Conservation (phyloP, 495 filamentous ascomycete species). For the Penicillium maclennaniae region DNA sequence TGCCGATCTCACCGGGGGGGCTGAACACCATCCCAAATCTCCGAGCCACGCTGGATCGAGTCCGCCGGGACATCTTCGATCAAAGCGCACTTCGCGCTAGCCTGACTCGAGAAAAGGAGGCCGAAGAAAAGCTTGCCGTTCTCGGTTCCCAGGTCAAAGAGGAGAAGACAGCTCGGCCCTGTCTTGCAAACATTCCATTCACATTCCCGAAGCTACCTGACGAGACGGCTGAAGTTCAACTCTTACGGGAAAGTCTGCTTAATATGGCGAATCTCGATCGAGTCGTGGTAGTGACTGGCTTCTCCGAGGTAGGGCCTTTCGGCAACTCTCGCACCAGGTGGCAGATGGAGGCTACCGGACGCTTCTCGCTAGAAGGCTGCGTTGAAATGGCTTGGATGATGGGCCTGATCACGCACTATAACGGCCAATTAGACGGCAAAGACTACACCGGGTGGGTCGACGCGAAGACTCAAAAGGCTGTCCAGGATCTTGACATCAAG, state of each 20-base stretch:
- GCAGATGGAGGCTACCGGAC: conserved; percentile 97
- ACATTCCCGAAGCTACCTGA: conserved; percentile 88
- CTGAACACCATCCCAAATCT: conserved; percentile 95
- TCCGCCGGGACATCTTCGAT: too few relatives aligned
- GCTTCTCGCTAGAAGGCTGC: conserved; percentile 98
- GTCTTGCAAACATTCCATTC: too few relatives aligned
- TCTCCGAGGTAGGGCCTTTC: conserved; percentile 95
- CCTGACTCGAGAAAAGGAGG: too few relatives aligned
- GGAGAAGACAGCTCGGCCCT: too few relatives aligned
- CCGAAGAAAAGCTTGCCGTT: too few relatives aligned
- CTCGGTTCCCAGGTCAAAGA: too few relatives aligned
- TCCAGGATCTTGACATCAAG: conserved; percentile 98
- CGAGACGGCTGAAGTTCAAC: conserved; percentile 86
- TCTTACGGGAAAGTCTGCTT: conserved; percentile 79
- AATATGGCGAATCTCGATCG: conserved; percentile 98
- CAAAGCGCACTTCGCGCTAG: too few relatives aligned
- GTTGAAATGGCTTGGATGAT: conserved; percentile 99
- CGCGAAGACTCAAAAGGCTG: conserved; percentile 85
- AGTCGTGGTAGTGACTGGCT: conserved; percentile 95
- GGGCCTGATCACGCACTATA: conserved; percentile 98
- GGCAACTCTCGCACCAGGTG: conserved; percentile 96
- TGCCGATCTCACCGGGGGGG: conserved; percentile 93
- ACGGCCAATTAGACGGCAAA: conserved; percentile 96
- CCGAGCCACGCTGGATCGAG: too few relatives aligned
- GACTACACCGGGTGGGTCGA: conserved; percentile 98